A percentile compares a stretch with the other conserved stretches of the same genome.
Evolutionary conservation across 2,329 filamentous ascomycete species (phyloP).

Genomic region (Arthrinium phaeospermum): DNA sequence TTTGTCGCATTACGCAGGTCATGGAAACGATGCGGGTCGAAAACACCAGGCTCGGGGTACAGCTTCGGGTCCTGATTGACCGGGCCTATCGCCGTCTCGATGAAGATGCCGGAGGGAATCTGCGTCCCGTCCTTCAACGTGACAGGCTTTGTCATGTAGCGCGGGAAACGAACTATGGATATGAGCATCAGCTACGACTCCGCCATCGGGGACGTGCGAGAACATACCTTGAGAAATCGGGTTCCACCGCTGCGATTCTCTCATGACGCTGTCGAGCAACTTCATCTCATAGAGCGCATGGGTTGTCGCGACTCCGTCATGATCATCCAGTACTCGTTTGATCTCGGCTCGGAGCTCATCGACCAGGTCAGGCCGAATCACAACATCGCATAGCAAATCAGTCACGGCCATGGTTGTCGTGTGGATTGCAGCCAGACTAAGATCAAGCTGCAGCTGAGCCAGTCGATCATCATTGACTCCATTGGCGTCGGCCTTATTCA

Average conservation of each 20-base stretch:
- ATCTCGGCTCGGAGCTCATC: constrained; percentile 59
- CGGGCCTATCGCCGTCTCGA: constrained; percentile 44
- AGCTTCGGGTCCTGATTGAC: constrained; percentile 40
- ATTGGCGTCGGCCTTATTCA: constrained; percentile 42
- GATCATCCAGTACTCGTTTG: constrained; percentile 39
- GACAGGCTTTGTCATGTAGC: constrained; percentile 42
- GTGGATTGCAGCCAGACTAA: constrained; percentile 56
- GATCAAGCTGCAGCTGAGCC: constrained; percentile 46
- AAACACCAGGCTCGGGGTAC: constrained; percentile 42
- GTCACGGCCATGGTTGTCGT: constrained; percentile 51
- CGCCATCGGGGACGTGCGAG: not conserved
- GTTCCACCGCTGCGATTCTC: constrained; percentile 40
- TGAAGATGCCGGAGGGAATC: constrained; percentile 46
- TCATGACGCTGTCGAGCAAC: constrained; percentile 44
- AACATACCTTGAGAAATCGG: constrained; percentile 7
- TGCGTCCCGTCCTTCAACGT: constrained; percentile 34
- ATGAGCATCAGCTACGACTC: not conserved
- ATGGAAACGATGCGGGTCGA: constrained; percentile 44
- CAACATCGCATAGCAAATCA: constrained; percentile 56
- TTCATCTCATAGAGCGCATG: constrained; percentile 44
- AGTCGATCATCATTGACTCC: constrained; percentile 39
- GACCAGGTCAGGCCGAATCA: constrained; percentile 52
- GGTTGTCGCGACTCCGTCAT: constrained; percentile 39
- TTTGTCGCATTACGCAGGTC: constrained; percentile 36
- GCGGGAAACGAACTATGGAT: constrained; percentile 47